Evolutionary conservation across 2,329 filamentous ascomycete genomes (phyloP), one percentile per base, ranked within the genome.

Genomic region (Pseudogymnoascus sp.): DNA sequence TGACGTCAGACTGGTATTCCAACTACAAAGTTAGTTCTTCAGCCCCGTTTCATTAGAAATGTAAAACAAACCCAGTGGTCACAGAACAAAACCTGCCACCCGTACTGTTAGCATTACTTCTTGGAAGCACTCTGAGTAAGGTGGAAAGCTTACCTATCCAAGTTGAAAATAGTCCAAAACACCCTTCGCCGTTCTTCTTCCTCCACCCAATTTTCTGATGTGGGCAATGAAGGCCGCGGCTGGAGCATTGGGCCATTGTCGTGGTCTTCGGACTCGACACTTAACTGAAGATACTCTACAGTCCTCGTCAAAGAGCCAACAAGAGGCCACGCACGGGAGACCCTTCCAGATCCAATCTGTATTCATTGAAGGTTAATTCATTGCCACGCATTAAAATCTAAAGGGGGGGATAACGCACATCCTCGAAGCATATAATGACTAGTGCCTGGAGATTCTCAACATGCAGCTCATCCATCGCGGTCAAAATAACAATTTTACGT

Each of bases 91-190:
- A 59, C 20, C 61, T 65, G 43, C 8, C 22, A 50, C 4, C 8
- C 25, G n/a, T 28, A 14, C 22, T 50, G 62, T 50, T 50, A 50
- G 43, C 3, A 11, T 50, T 30, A 30, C 14, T 50, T 50, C 8
- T 36, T 9, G 12, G 8, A 50, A 16, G 43, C 43, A 50, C 1
- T 30, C 5, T 30, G 16, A 37, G 68, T 67, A 8, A 65, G 68
- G 69, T 63, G 70, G 74, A 67, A 77, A n/a, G 67, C 62, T 11
- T 47, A 66, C 69, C 69, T 28, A 61, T 84, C 81, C 2, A 83
- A 70, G 7, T 78, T 81, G 65, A 83, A 84, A 60, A 80, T 81
- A 37, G 79, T 79, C 81, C 81, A 84, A 65, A 78, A 78, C 63
- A 80, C 65, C 64, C 76, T 70, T 59, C 78, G 72, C 37, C 78